Conservation (phyloP, 2,329 filamentous ascomycete species). For the Rosellinia necatrix region DNA sequence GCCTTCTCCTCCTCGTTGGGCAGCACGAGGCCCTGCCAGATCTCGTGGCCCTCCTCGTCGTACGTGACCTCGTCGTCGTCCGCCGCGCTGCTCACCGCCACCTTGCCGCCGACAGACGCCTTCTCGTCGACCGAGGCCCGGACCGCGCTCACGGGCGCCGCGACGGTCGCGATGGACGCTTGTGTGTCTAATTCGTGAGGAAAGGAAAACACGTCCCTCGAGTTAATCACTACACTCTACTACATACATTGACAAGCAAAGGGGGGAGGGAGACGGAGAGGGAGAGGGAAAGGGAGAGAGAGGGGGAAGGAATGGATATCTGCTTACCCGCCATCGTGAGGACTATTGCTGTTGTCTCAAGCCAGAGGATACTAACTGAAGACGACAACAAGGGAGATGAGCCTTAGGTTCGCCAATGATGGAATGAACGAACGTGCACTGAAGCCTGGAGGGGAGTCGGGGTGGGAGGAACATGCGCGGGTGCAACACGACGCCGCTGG, state of each 20-base stretch:
- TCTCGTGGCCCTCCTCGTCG: slow-evolving; percentile 36
- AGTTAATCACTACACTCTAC: slow-evolving; percentile 10
- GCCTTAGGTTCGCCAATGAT: slow-evolving; percentile 4
- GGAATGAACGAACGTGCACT: slow-evolving; percentile 13
- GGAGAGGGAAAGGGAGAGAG: background rate
- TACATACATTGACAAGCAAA: no score
- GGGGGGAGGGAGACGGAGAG: background rate
- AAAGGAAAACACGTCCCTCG: no score
- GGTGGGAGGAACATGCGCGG: background rate
- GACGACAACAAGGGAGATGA: slow-evolving; percentile 4
- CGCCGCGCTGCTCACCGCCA: background rate
- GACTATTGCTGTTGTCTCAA: slow-evolving; percentile 16
- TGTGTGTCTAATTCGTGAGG: slow-evolving; percentile 23
- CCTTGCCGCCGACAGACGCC: background rate
- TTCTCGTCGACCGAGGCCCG: slow-evolving; percentile 22
- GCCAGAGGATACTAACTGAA: slow-evolving; percentile 4
- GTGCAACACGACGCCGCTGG: slow-evolving; percentile 2
- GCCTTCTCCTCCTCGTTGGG: slow-evolving; percentile 53
- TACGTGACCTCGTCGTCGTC: slow-evolving; percentile 16
- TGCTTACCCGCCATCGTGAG: slow-evolving; percentile 25
- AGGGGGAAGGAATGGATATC: background rate
- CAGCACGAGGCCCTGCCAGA: slow-evolving; percentile 38
- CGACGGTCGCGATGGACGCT: slow-evolving; percentile 17
- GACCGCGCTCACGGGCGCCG: slow-evolving; percentile 14
- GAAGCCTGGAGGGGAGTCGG: slow-evolving; percentile 3